These are phyloP conservation scores for Naganishia kalamii DNA, from an alignment of 768 basidiomycete genomes.

Conservation along the genomic window DNA sequence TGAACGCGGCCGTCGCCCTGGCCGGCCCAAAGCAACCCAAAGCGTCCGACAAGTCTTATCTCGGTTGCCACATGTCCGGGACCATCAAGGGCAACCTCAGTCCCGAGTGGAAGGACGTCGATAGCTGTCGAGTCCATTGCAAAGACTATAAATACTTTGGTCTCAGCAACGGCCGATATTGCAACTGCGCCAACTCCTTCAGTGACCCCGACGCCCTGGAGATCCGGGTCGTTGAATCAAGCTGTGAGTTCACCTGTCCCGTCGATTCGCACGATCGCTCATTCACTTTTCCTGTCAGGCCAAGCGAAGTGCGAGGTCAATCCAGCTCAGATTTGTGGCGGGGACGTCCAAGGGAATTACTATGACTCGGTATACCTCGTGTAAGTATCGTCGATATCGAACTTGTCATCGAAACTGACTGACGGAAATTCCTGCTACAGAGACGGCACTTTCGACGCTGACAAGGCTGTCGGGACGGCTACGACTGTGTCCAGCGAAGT, in stretches of 20 bases:
- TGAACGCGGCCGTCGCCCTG: slow-evolving; percentile 8
- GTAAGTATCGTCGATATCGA: background rate
- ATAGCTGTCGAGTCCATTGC: slow-evolving; percentile 14
- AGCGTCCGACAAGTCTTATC: slow-evolving; percentile 16
- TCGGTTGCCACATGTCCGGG: background rate
- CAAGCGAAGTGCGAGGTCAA: slow-evolving; percentile 6
- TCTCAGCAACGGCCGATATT: slow-evolving; percentile 7
- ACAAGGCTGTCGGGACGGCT: background rate
- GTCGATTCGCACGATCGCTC: background rate
- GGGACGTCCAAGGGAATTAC: background rate
- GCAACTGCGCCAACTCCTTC: slow-evolving; percentile 1
- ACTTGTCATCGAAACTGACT: background rate
- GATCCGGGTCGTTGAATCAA: slow-evolving; percentile 12
- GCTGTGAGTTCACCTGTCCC: background rate
- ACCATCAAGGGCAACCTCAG: background rate
- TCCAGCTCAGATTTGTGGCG: slow-evolving; percentile 16
- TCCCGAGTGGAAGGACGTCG: background rate
- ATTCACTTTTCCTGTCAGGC: slow-evolving; percentile 1
- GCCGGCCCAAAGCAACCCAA: slow-evolving; percentile 14
- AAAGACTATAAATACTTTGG: slow-evolving; percentile 17
- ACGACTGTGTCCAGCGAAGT: slow-evolving; percentile 1
- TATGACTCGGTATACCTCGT: slow-evolving; percentile 15
- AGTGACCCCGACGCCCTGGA: background rate
- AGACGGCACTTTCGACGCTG: background rate
- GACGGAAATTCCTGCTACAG: background rate